A percentile compares a stretch with the other conserved stretches of the same genome.
These are phyloP conservation scores for Puccinia hordei DNA, from an alignment of 1,284 basidiomycete genomes.

Conservation along the genomic window DNA sequence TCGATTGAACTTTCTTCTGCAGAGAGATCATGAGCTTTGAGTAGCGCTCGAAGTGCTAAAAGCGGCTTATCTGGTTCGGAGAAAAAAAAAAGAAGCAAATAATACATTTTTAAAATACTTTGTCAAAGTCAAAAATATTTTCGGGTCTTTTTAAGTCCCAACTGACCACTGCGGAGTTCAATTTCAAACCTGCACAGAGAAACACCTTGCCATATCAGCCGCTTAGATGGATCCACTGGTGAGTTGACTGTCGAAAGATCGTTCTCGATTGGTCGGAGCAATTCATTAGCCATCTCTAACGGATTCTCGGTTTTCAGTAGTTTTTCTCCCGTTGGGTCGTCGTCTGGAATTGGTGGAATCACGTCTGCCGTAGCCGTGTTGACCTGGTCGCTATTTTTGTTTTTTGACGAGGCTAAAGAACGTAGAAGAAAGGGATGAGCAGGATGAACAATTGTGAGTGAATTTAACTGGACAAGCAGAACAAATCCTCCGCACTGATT, in stretches of 20 bases:
- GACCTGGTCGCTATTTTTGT: conserved; percentile 22
- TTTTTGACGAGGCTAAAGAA: conserved; percentile 32
- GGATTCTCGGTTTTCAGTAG: conserved; percentile 70
- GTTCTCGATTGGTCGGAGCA: conserved; percentile 69
- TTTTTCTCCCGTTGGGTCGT: conserved; percentile 79
- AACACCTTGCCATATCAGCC: conserved; percentile 26
- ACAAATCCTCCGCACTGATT: background rate
- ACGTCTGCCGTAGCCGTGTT: conserved; percentile 28
- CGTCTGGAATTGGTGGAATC: conserved; percentile 62
- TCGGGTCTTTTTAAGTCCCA: background rate
- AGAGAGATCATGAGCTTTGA: conserved; percentile 36
- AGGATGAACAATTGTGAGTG: background rate
- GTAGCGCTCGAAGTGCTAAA: conserved; percentile 33
- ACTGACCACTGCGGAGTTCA: conserved; percentile 42
- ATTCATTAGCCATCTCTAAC: conserved; percentile 74
- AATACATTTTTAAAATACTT: background rate
- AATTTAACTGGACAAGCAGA: background rate
- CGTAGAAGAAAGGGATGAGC: background rate
- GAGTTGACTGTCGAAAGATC: background rate
- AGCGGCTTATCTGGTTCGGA: conserved; percentile 35
- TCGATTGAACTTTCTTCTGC: conserved; percentile 2
- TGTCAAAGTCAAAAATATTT: background rate
- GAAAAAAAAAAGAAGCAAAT: background rate
- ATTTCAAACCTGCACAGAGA: conserved; percentile 42
- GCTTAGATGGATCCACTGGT: conserved; percentile 1